Conservation (phyloP, 2,329 filamentous ascomycete species). For the Exophiala lecanii-corni region DNA sequence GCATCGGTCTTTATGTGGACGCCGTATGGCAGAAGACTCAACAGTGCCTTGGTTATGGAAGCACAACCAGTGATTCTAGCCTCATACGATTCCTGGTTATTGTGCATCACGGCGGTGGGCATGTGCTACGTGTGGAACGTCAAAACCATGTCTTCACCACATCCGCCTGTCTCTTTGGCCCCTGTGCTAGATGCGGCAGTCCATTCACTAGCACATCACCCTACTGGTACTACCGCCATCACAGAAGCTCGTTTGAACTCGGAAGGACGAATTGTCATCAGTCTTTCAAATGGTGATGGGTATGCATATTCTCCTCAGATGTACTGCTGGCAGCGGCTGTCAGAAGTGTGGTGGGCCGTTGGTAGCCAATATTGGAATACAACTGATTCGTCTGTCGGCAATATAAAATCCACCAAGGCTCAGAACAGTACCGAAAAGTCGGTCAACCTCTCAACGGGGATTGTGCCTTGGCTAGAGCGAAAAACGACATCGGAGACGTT, state of each 20-base stretch:
- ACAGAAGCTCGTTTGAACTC: conserved; percentile 90
- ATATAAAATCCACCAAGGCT: conserved; percentile 60
- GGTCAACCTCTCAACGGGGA: conserved; percentile 74
- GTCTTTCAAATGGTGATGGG: conserved; percentile 88
- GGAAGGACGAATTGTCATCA: conserved; percentile 79
- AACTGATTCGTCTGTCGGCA: conserved; percentile 81
- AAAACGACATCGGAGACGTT: conserved; percentile 92
- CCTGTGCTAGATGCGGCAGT: conserved; percentile 84
- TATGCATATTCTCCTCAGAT: conserved; percentile 82
- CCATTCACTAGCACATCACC: conserved; percentile 70
- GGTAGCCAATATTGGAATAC: conserved; percentile 99
- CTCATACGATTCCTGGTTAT: conserved; percentile 79
- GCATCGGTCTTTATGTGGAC: conserved; percentile 89
- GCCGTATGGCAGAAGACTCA: conserved; percentile 76
- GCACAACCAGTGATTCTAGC: conserved; percentile 92
- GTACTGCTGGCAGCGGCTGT: conserved; percentile 92
- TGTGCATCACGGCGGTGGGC: conserved; percentile 84
- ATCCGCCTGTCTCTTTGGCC: conserved; percentile 82
- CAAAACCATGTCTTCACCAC: conserved; percentile 73
- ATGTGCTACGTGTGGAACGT: conserved; percentile 94
- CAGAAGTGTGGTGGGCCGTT: conserved; percentile 96
- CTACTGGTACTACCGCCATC: conserved; percentile 74
- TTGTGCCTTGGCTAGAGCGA: conserved; percentile 87
- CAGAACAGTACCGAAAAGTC: conserved; percentile 51
- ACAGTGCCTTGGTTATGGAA: conserved; percentile 82